These are phyloP conservation scores for Oryza rufipogon DNA, from an alignment of 176 grass and related monocot genomes.

Conservation along the genomic window DNA sequence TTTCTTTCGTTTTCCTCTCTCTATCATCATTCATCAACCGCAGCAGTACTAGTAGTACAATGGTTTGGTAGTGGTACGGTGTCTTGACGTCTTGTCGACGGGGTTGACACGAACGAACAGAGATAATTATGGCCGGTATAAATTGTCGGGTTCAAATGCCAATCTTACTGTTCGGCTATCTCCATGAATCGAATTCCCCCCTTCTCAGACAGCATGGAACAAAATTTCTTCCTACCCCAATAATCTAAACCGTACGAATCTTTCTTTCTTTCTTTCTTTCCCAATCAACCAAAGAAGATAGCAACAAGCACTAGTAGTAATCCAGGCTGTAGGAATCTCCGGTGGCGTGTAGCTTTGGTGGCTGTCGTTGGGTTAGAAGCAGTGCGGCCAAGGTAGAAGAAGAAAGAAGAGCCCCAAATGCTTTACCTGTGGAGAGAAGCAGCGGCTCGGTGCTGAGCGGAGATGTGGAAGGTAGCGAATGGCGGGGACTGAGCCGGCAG, in stretches of 20 bases:
- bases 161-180: too few relatives aligned
- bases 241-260: not conserved
- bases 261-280: not conserved
- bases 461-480: too few relatives aligned
- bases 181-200: not conserved
- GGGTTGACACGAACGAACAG: not conserved
- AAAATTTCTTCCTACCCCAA: too few relatives aligned
- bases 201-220: too few relatives aligned
- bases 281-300: not conserved
- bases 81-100: not conserved
- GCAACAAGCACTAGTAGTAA: not conserved
- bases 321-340: too few relatives aligned
- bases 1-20: not conserved
- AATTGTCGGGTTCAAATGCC: not conserved
- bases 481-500: too few relatives aligned
- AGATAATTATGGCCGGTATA: not conserved
- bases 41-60: too few relatives aligned
- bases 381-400: not conserved
- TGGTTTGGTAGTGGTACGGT: not conserved
- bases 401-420: not conserved
- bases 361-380: not conserved
- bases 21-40: not conserved
- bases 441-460: too few relatives aligned
- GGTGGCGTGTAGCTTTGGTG: too few relatives aligned
- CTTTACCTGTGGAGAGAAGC: not conserved